These are phyloP conservation scores for Exophiala lecanii-corni DNA, from an alignment of 2,329 filamentous ascomycete genomes.

Conservation along the genomic window DNA sequence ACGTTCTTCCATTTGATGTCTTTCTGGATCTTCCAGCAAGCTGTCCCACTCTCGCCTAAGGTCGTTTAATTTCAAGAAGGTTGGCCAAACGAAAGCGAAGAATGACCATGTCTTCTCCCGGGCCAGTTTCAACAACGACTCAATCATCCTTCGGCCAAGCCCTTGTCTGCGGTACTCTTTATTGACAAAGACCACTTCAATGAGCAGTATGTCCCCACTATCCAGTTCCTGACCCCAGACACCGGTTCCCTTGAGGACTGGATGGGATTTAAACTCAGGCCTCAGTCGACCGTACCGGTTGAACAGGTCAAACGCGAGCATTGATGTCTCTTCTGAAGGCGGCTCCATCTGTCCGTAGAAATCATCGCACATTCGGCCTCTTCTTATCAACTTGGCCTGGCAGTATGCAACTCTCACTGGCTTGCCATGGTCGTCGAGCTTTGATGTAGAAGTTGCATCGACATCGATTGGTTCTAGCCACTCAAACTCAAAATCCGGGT, in stretches of 20 bases:
- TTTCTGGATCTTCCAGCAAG: constrained; percentile 15
- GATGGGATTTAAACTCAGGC: constrained; percentile 31
- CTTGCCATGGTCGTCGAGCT: constrained; percentile 4
- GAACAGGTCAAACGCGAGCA: constrained; percentile 36
- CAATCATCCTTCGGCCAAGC: constrained; percentile 31
- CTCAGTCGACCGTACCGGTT: constrained; percentile 37
- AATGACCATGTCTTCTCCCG: constrained; percentile 21
- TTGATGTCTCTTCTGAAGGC: constrained; percentile 27
- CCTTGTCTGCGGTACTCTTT: constrained; percentile 30
- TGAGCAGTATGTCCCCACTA: constrained; percentile 30
- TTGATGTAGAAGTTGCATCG: constrained; percentile 7
- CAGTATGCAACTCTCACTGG: constrained; percentile 12
- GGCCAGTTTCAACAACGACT: constrained; percentile 30
- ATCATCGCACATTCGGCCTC: constrained; percentile 24
- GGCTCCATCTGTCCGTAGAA: constrained; percentile 36
- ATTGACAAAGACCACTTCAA: constrained; percentile 28
- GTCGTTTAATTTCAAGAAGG: constrained; percentile 19
- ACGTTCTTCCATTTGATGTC: constrained; percentile 13
- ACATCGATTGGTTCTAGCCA: constrained; percentile 18
- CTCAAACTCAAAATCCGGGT: constrained; percentile 11
- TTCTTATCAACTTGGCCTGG: constrained; percentile 17
- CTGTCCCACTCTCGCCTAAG: constrained; percentile 16
- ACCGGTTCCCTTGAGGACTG: constrained; percentile 29
- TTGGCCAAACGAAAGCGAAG: constrained; percentile 28
- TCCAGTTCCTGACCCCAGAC: constrained; percentile 30